Evolutionary conservation across 306 rosid species (phyloP), one percentile per base, ranked within the genome.

Genomic region (Dalbergia oliveri): DNA sequence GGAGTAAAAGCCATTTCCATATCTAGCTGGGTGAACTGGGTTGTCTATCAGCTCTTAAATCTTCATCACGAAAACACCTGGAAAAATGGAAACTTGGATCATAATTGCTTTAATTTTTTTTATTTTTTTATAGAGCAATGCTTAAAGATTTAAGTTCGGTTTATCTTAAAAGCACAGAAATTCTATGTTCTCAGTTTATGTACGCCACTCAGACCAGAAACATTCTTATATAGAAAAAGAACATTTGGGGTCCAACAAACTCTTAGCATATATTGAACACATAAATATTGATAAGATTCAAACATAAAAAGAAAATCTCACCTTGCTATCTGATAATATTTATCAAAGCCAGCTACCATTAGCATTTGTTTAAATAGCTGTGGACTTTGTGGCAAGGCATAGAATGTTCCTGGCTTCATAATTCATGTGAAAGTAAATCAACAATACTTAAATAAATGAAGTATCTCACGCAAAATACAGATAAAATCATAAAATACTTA

Each of bases 11-110:
- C 94, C 84, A 95, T 83, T 81, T 95, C 99, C 93, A 95, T 91
- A 91, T 95, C 99, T 57, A 95, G 93, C 86, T 93, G 99, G 13
- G 98, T 95, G 86, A 95, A 95, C 80, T 95, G 23, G 99, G 99
- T 73, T 95, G 98, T 81, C 99, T 89, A 68, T 95, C 99, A 63
- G 99, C 97, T 86, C 99, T 86, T 66, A 93, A 85, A 86, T 95
- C 98, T 90, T 95, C 99, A 87, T 95, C 97, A n/a, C 97, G 91
- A 66, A 95, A 95, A 85, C 98, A 95, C 80, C 99, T 93, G 77
- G 70, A 81, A 50, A 75, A 76, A 79, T 39, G 77, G 73, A 41
- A 78, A 72, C 74, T 56, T 50, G 45, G 79, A 71, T 58, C 63
- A 73, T 14, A 35, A 33, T 56, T 47, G 31, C 26, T 66, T 59